Base-by-base conservation (phyloP, 1,284 basidiomycete species). In the Moesziomyces sp. region DNA sequence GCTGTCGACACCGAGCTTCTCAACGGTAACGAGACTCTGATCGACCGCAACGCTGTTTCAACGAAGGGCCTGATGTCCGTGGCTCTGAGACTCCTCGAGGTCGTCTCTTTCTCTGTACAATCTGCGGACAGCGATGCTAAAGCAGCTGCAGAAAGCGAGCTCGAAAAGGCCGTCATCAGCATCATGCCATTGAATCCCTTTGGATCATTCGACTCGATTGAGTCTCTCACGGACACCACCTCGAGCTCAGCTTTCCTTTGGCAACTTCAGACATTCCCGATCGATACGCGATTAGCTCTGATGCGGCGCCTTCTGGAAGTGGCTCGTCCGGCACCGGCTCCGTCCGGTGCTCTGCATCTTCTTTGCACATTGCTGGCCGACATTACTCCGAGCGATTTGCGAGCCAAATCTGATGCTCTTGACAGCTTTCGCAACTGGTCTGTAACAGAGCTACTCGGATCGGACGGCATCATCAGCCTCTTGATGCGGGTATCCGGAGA, bases 61-160 rank as follows among this genome's bases (percentile, higher is more conserved):
- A 42, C 38, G 5, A 30, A 16, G 5, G 16, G 14, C 0, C 6
- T 40, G 38, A 6, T 1, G 16, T 16, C 14, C 7, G 5, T 47
- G 23, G 43, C 46, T n/a, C 49, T 54, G 35, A 58, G 64, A 45
- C 58, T 67, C 1, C 23, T 67, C 23, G 64, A 67, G 26, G 58
- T 61, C 1, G 50, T 50, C 5, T 9, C 53, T 19, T 67, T 67
- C 18, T 45, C 64, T 2, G 52, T 43, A 8, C 44, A n/a, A 1
- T 46, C 50, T 13, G 40, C 38, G 8, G 8, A 14, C 3, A 40
- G 43, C 9, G 23, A 11, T 18, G 19, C 34, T 19, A 19, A 14
- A 8, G 11, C 43, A 23, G 14, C 14, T 40, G 38, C 24, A 35
- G 16, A 34, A 26, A 13, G 7, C 9, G 30, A 54, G 19, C 46